Conservation (phyloP, 225 moss, liverwort and hornwort genomes). For the Rhytidiadelphus loreus region DNA sequence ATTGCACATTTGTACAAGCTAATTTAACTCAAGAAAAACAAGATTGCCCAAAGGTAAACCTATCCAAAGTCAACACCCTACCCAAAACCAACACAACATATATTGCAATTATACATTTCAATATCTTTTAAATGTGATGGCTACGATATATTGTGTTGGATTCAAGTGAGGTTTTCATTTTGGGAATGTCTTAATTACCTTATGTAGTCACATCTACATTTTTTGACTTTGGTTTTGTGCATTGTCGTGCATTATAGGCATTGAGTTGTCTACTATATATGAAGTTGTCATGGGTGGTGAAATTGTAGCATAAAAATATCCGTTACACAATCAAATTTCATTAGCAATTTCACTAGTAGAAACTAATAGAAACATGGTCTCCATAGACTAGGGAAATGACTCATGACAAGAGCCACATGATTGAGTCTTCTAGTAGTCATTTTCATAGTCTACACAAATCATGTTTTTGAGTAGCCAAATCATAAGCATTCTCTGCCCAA, state of each 20-base stretch:
- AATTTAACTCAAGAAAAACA: no score
- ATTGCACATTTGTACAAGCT: fast-evolving
- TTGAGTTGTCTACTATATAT: fast-evolving
- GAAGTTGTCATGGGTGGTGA: not conserved
- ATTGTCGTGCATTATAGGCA: not conserved
- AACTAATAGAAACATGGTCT: not conserved
- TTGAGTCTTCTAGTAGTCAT: no score
- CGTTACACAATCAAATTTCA: not conserved
- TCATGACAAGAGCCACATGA: not conserved
- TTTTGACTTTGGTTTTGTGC: not conserved
- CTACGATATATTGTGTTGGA: not conserved
- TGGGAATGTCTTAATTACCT: not conserved
- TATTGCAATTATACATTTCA: no score
- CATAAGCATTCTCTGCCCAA: not conserved
- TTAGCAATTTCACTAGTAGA: not conserved
- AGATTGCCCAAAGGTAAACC: not conserved
- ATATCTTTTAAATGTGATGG: not conserved
- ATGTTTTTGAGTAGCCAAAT: not conserved
- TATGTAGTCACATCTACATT: not conserved
- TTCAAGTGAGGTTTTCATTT: not conserved
- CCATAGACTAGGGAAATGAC: not conserved
- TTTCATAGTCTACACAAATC: no score
- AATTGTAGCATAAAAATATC: not conserved
- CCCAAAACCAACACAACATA: no score
- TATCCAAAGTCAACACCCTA: not conserved